A percentile compares a stretch with the other conserved stretches of the same genome.
Evolutionary conservation across 2,329 filamentous ascomycete genomes (phyloP).

Genomic region (Aureobasidium namibiae): DNA sequence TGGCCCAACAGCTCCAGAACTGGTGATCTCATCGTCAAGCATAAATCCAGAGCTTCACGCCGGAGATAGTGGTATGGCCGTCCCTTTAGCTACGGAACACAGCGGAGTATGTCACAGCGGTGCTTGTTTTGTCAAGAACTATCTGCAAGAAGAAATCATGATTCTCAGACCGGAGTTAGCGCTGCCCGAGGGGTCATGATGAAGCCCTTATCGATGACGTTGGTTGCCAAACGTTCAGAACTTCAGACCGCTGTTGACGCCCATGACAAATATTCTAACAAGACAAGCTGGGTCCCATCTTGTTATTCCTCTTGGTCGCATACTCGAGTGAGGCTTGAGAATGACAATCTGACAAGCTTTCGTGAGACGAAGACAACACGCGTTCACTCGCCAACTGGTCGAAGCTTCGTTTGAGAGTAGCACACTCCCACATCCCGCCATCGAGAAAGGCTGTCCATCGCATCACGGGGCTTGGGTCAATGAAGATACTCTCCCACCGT

Average conservation of each 20-base stretch:
- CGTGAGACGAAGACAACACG: too few relatives aligned
- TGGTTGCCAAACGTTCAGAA: background rate
- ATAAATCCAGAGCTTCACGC: background rate
- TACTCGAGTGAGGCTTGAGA: too few relatives aligned
- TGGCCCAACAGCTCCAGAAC: background rate
- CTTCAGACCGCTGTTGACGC: background rate
- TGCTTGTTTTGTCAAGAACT: background rate
- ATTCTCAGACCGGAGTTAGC: background rate
- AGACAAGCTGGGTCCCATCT: background rate
- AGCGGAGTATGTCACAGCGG: background rate
- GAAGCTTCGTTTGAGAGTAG: too few relatives aligned
- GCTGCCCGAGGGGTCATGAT: background rate
- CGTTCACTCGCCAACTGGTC: too few relatives aligned
- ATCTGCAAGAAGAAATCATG: background rate
- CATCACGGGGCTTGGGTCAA: too few relatives aligned
- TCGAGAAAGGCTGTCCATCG: too few relatives aligned
- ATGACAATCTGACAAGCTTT: too few relatives aligned
- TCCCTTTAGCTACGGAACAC: background rate
- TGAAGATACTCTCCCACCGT: too few relatives aligned
- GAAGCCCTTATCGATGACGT: background rate
- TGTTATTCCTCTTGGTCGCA: too few relatives aligned
- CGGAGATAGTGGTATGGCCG: background rate
- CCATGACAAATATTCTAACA: background rate
- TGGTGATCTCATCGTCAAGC: slow-evolving; percentile 7
- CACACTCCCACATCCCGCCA: too few relatives aligned